phyloP scores from a whole-genome alignment of 1,284 basidiomycete species.

The Marasmius oreades region DNA sequence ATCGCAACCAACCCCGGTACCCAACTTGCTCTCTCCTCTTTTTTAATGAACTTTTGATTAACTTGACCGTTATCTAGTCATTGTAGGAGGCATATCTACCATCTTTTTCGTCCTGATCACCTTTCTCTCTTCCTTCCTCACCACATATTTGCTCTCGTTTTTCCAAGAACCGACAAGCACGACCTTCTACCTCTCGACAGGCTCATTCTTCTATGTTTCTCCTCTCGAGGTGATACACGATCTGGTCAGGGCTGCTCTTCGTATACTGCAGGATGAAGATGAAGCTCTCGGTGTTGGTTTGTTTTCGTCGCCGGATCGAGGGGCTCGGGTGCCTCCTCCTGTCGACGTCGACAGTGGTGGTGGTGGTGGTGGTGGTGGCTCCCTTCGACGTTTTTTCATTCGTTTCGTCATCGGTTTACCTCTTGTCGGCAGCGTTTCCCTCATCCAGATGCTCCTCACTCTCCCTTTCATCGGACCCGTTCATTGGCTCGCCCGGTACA shows the following conservation, averaged over 20 bases:
- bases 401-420: conserved; percentile 74
- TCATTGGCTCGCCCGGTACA: conserved; percentile 62
- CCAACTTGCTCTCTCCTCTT: neutral
- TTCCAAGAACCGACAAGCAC: conserved; percentile 41
- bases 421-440: conserved; percentile 70
- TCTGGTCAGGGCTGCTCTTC: conserved; percentile 60
- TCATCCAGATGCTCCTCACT: conserved; percentile 67
- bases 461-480: conserved; percentile 58
- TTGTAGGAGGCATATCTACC: conserved; percentile 61
- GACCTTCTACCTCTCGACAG: conserved; percentile 35
- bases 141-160: conserved; percentile 58
- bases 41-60: conserved; percentile 4
- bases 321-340: conserved; percentile 7
- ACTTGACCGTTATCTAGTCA: conserved; percentile 41
- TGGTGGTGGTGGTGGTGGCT: no score
- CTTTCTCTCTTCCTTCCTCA: conserved; percentile 67
- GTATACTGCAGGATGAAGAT: conserved; percentile 54
- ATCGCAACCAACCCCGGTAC: conserved; percentile 71
- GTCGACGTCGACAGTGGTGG: no score
- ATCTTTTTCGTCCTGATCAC: conserved; percentile 66
- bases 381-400: conserved; percentile 53
- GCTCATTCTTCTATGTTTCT: conserved; percentile 46
- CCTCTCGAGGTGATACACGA: conserved; percentile 60
- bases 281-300: conserved; percentile 18
- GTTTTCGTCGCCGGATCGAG: conserved; percentile 6